These are phyloP conservation scores for Anthracocystis panici-leucophaei DNA, from an alignment of 1,284 basidiomycete species.

Conservation along the genomic window DNA sequence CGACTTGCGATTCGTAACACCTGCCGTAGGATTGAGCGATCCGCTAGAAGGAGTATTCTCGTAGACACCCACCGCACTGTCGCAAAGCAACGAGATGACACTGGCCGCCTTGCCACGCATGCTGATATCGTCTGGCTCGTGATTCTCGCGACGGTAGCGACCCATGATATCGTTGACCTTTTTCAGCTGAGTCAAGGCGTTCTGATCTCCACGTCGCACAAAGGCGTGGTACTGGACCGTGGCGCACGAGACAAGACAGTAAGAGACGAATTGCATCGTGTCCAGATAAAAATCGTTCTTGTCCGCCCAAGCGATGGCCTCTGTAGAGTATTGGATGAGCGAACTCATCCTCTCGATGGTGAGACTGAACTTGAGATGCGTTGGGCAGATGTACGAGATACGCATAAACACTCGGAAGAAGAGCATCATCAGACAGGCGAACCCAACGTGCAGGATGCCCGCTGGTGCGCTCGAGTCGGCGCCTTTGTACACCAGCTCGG, in stretches of 20 bases:
- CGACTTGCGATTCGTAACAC: conserved; percentile 70
- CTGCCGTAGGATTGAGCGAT: conserved; percentile 71
- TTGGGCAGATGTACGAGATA: conserved; percentile 66
- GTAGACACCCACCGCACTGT: conserved; percentile 71
- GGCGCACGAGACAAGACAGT: conserved; percentile 64
- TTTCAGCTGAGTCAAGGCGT: conserved; percentile 45
- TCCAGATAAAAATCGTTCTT: conserved; percentile 63
- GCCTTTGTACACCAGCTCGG: conserved; percentile 53
- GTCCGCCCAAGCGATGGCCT: conserved; percentile 63
- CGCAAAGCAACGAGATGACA: conserved; percentile 89
- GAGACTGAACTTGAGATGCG: conserved; percentile 62
- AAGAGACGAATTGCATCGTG: conserved; percentile 61
- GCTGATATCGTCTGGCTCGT: conserved; percentile 73
- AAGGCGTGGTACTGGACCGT: conserved; percentile 65
- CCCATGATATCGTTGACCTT: conserved; percentile 48
- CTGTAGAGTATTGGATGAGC: conserved; percentile 55
- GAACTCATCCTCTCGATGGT: conserved; percentile 65
- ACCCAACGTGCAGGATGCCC: conserved; percentile 61
- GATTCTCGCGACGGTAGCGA: conserved; percentile 55
- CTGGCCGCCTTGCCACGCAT: conserved; percentile 87
- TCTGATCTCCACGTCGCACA: conserved; percentile 57
- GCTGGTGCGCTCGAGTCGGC: conserved; percentile 50
- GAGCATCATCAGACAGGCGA: conserved; percentile 61
- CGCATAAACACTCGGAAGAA: conserved; percentile 67
- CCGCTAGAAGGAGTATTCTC: conserved; percentile 62